Evolutionary conservation across 2,329 filamentous ascomycete genomes (phyloP), one percentile per base, ranked within the genome.

Genomic region (Albophoma yamanashiensis): DNA sequence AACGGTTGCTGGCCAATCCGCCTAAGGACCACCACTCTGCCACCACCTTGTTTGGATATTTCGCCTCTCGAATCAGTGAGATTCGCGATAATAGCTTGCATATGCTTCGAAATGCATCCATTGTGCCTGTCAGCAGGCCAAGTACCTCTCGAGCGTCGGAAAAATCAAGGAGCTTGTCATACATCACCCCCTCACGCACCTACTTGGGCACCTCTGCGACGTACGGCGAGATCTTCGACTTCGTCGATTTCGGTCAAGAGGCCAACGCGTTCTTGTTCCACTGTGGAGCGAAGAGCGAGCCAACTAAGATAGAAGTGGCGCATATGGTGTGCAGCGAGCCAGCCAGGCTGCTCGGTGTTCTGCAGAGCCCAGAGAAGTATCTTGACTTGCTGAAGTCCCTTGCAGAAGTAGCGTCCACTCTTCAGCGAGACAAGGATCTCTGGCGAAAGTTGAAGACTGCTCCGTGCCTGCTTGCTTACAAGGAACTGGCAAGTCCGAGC

Each of bases 191-290:
- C 6, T 82, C 81, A 55, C 80, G 86, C 47, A 92, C 89, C 63
- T 99, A 96, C 71, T 79, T 99, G 2, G 94, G 94, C 11, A 87
- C 65, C 36, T 85, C 82, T 7, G 71, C 76, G 2, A 80, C 79
- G 9, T 99, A 95, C 67, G 89, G 85, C 14, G 89, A 96, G 39
- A 95, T 99, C 39, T 96, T 99, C 65, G 92, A 97, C 70, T 99
- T 97, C 73, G 92, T 97, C 17, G 90, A 97, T 70, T 99, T 97
- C 75, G 92, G 93, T 0, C 77, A 81, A 40, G 87, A 93, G 69
- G 93, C 91, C 2, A 97, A 97, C 68, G 80, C 89, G 0, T 99
- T 99, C 68, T 76, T 99, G 22, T 84, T 92, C 66, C 89, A 90
- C 63, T 91, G 92, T 64, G 94, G 94, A 12, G 93, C 92, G 3